Percentiles rank a stretch among this genome's conserved stretches.
Conservation (phyloP, 176 grass and related monocot species). For the Guadua angustifolia region DNA sequence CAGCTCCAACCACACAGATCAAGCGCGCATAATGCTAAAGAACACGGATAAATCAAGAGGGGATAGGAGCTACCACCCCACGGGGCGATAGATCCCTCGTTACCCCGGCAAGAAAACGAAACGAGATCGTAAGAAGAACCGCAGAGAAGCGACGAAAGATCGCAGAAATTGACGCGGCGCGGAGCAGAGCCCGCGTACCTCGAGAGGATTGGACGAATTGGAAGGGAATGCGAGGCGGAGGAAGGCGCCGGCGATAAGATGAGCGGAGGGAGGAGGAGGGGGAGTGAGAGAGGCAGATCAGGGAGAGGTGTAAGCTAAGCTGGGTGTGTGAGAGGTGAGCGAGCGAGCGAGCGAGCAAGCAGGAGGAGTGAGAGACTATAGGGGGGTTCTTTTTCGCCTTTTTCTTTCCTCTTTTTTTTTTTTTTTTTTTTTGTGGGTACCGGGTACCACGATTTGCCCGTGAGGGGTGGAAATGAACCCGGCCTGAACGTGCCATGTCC, state of each 20-base stretch:
- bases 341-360: not conserved
- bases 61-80: not conserved
- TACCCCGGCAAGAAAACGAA: not conserved
- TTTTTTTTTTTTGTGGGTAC: not conserved
- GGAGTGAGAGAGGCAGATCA: not conserved
- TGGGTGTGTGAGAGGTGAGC: slow-evolving; percentile 3
- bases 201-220: not conserved
- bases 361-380: not conserved
- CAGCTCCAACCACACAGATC: slow-evolving; percentile 10
- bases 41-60: not conserved
- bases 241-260: not conserved
- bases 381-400: not conserved
- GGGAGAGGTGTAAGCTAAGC: not conserved
- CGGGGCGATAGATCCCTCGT: not conserved
- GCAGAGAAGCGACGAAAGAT: not conserved
- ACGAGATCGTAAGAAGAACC: not conserved
- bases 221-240: not conserved
- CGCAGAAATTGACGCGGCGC: not conserved
- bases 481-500: slow-evolving; percentile 14
- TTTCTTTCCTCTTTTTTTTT: not conserved
- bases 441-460: slow-evolving; percentile 31
- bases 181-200: slow-evolving; percentile 11
- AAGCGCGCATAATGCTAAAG: not conserved
- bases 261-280: not conserved
- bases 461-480: slow-evolving; percentile 22